phyloP scores from a whole-genome alignment of 495 filamentous ascomycete genomes.

The Hypoxylon trugodes region DNA sequence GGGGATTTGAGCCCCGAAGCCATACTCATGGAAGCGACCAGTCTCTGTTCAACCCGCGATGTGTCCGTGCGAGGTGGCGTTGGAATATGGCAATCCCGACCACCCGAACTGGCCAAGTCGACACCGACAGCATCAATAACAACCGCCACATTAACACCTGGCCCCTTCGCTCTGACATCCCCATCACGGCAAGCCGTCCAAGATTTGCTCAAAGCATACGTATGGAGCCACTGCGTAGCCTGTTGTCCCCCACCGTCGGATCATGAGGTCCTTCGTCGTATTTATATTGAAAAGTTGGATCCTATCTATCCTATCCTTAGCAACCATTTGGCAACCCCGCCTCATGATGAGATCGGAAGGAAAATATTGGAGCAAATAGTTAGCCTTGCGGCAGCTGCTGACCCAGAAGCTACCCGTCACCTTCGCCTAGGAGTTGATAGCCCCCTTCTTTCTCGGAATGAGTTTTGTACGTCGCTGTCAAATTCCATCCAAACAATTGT shows the following conservation, averaged over 20 bases:
- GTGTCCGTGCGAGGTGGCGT: conserved; percentile 48
- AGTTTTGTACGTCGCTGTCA: conserved; percentile 50
- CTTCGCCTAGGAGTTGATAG: conserved; percentile 40
- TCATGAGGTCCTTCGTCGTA: conserved; percentile 46
- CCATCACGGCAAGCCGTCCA: conserved; percentile 42
- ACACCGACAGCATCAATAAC: too few species aligned
- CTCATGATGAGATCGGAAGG: conserved; percentile 39
- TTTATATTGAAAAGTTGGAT: conserved; percentile 58
- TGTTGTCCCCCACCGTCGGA: conserved; percentile 46
- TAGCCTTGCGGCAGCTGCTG: conserved; percentile 60
- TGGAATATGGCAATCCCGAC: conserved; percentile 48
- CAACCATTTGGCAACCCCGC: not conserved
- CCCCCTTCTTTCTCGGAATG: conserved; percentile 40
- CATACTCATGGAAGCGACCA: conserved; percentile 57
- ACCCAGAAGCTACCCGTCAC: conserved; percentile 49
- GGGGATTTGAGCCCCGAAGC: conserved; percentile 64
- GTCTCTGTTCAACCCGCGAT: conserved; percentile 46
- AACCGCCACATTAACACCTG: too few species aligned
- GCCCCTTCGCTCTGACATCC: conserved; percentile 27
- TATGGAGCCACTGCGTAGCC: conserved; percentile 47
- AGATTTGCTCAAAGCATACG: conserved; percentile 46
- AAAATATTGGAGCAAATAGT: conserved; percentile 54
- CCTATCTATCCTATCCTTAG: conserved; percentile 61
- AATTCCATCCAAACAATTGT: conserved; percentile 44
- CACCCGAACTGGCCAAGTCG: conserved; percentile 16